These are phyloP conservation scores for Ilyonectria destructans DNA, from an alignment of 2,329 filamentous ascomycete genomes.

Conservation along the genomic window DNA sequence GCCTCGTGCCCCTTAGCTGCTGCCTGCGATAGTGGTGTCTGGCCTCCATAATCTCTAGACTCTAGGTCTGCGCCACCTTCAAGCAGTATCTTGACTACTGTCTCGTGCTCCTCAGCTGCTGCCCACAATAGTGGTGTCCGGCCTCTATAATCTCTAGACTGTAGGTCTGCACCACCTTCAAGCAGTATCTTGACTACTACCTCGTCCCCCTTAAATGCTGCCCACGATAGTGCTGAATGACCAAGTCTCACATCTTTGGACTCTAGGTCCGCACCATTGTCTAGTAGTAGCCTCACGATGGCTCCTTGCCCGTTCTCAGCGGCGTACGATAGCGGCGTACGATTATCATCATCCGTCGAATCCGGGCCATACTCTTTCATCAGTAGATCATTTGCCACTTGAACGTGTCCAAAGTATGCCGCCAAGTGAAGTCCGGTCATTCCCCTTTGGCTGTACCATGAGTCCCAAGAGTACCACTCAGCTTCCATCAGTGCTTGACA, in stretches of 20 bases:
- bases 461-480: too few species aligned
- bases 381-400: too few species aligned
- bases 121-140: too few species aligned
- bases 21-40: too few species aligned
- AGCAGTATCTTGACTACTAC: too few species aligned
- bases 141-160: too few species aligned
- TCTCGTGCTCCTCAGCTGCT: neutral
- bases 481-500: neutral
- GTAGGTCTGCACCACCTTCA: too few species aligned
- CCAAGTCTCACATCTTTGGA: too few species aligned
- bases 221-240: neutral
- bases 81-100: neutral
- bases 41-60: too few species aligned
- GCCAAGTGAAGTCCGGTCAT: constrained; percentile 27
- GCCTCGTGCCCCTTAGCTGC: too few species aligned
- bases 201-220: neutral
- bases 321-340: neutral
- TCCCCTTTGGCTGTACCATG: too few species aligned
- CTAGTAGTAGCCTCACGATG: neutral
- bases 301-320: neutral
- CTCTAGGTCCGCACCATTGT: neutral
- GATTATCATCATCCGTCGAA: neutral
- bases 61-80: too few species aligned
- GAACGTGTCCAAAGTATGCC: constrained; percentile 5
- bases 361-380: neutral